Percentiles rank a stretch among this genome's conserved stretches.
Evolutionary conservation across 2,329 filamentous ascomycete genomes (phyloP).

Genomic region (Lachnellula occidentalis): DNA sequence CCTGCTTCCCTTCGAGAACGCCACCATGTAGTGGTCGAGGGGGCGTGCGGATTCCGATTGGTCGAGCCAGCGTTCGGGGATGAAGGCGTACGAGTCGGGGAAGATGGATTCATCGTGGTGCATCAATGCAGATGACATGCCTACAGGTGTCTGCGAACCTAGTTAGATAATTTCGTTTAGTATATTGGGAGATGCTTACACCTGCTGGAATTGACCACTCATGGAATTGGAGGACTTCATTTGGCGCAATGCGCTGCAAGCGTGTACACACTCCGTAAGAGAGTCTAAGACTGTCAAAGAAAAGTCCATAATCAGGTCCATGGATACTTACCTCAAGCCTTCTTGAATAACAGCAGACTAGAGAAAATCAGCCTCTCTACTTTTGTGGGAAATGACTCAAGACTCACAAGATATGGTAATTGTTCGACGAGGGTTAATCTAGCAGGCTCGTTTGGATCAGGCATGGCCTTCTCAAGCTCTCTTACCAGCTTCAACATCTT

Average conservation of each 20-base stretch:
- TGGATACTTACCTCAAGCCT: slow-evolving; percentile 10
- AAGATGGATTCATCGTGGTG: slow-evolving; percentile 32
- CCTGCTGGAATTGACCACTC: slow-evolving; percentile 25
- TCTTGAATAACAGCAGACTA: slow-evolving; percentile 13
- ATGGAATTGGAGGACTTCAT: slow-evolving; percentile 16
- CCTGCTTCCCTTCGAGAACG: slow-evolving; percentile 19
- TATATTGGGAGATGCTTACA: slow-evolving; percentile 3
- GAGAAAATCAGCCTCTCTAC: neutral
- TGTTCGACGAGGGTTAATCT: slow-evolving; percentile 21
- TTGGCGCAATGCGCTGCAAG: slow-evolving; percentile 25
- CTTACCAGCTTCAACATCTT: slow-evolving; percentile 14
- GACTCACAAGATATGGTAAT: slow-evolving; percentile 17
- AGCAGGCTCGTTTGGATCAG: slow-evolving; percentile 3
- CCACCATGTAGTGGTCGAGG: slow-evolving; percentile 19
- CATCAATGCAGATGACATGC: slow-evolving; percentile 18
- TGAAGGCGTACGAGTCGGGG: slow-evolving; percentile 22
- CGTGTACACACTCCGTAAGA: slow-evolving; percentile 28
- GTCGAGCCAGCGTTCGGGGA: slow-evolving; percentile 36
- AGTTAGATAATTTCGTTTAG: neutral
- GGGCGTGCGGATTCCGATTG: slow-evolving; percentile 12
- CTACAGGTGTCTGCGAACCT: slow-evolving; percentile 14
- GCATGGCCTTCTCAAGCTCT: slow-evolving; percentile 16
- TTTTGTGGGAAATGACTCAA: neutral
- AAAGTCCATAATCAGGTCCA: neutral
- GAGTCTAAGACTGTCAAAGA: neutral